phyloP scores from a whole-genome alignment of 768 basidiomycete genomes.

The Lentinula edodes region DNA sequence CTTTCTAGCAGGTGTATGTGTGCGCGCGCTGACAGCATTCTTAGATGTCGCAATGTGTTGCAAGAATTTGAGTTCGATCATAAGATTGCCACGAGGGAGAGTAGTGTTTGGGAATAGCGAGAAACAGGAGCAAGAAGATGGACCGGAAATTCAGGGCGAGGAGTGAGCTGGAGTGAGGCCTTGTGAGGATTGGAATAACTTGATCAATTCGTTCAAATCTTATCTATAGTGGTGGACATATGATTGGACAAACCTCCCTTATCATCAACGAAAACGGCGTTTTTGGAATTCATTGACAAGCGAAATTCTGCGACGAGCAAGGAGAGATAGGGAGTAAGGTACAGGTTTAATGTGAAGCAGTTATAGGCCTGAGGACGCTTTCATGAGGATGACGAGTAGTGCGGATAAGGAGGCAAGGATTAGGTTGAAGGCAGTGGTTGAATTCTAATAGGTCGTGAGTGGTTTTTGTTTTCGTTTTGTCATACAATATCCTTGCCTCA shows the following conservation, averaged over 20 bases:
- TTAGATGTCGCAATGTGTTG: conserved; percentile 21
- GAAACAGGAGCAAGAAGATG: conserved; percentile 56
- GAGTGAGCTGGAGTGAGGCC: too few species aligned
- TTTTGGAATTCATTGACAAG: too few species aligned
- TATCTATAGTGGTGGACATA: too few species aligned
- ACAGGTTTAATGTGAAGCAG: conserved; percentile 90
- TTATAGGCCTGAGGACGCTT: conserved; percentile 95
- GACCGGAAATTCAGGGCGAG: too few species aligned
- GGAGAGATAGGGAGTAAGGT: conserved; percentile 46
- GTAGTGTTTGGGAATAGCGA: conserved; percentile 43
- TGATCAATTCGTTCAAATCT: too few species aligned
- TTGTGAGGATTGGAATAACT: too few species aligned
- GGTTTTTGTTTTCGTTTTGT: not conserved
- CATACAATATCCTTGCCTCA: not conserved
- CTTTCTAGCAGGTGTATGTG: too few species aligned
- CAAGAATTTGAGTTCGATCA: conserved; percentile 99
- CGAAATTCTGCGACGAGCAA: conserved; percentile 34
- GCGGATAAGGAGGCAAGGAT: conserved; percentile 87
- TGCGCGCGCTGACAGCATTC: too few species aligned
- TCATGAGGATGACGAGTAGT: conserved; percentile 81
- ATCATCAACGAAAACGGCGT: too few species aligned
- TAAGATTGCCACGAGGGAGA: conserved; percentile 96
- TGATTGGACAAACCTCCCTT: too few species aligned
- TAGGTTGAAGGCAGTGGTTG: conserved; percentile 90
- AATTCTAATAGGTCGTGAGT: conserved; percentile 98